Conservation (phyloP, 208 protist genomes). For the Leishmania tropica region DNA sequence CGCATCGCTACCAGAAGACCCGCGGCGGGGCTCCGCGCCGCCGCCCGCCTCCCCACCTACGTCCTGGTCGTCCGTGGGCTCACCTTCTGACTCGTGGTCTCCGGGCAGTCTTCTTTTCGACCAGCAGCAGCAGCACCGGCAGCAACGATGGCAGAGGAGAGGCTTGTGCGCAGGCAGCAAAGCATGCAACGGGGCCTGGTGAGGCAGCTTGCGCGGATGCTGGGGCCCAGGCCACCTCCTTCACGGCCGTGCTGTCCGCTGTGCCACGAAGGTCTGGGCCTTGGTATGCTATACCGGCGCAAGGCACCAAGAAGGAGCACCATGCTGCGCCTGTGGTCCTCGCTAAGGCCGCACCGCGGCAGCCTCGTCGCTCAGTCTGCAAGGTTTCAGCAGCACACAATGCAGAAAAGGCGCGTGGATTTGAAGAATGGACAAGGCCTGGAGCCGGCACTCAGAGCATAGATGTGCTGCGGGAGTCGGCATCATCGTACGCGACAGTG, state of each 20-base stretch:
- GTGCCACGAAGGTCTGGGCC: conserved; percentile 16
- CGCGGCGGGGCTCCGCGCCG: background rate
- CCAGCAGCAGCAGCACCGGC: conserved; percentile 6
- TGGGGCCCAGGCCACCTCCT: background rate
- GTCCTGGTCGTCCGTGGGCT: conserved; percentile 17
- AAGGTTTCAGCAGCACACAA: background rate
- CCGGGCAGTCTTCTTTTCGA: conserved; percentile 14
- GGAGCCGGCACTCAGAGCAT: background rate
- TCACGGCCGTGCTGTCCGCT: background rate
- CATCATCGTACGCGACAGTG: background rate
- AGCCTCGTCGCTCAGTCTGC: background rate
- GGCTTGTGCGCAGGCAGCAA: background rate
- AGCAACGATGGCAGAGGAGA: background rate
- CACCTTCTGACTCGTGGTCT: conserved; percentile 28
- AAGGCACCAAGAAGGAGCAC: background rate
- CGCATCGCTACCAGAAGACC: background rate
- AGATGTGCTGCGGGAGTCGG: background rate
- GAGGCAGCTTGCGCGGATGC: background rate
- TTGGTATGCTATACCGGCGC: conserved; percentile 27
- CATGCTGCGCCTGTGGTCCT: background rate
- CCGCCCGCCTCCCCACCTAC: conserved; percentile 23
- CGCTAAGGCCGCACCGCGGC: background rate
- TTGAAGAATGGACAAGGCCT: background rate
- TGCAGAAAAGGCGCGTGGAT: background rate
- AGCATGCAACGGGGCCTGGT: background rate